Percentiles rank a stretch among this genome's conserved stretches.
Conservation (phyloP, 1,284 basidiomycete genomes). For the Polyporus tsugae region DNA sequence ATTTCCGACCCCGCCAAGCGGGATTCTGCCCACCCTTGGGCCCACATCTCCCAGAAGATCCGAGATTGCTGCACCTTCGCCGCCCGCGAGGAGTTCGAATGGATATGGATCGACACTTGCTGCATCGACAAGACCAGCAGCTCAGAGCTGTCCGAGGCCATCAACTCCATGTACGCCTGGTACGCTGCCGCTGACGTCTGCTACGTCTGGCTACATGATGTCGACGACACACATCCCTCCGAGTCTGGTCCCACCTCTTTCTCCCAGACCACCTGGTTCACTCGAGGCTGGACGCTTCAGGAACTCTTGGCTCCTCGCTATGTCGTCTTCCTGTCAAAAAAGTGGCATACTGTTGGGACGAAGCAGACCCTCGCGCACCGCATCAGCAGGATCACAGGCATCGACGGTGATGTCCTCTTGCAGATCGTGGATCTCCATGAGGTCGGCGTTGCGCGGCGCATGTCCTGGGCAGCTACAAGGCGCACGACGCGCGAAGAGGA, state of each 20-base stretch:
- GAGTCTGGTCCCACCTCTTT: conserved; percentile 12
- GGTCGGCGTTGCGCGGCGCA: conserved; percentile 21
- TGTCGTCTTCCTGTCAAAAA: conserved; percentile 16
- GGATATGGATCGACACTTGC: conserved; percentile 25
- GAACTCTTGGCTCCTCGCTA: conserved; percentile 19
- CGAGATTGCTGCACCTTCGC: conserved; percentile 4
- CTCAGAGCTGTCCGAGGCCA: conserved; percentile 22
- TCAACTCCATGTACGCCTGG: conserved; percentile 29
- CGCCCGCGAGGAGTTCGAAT: conserved; percentile 3
- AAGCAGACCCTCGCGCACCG: conserved; percentile 10
- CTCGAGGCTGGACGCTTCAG: conserved; percentile 12
- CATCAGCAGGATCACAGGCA: conserved; percentile 16
- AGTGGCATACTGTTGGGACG: conserved; percentile 15
- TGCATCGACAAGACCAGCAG: conserved; percentile 27
- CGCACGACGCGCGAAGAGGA: conserved; percentile 9
- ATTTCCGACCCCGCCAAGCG: neutral
- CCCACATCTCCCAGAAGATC: conserved; percentile 10
- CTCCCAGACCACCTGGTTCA: conserved; percentile 16
- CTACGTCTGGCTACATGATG: conserved; percentile 19
- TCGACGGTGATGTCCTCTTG: conserved; percentile 14
- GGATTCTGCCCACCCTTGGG: neutral
- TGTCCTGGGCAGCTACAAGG: conserved; percentile 24
- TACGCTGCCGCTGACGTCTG: conserved; percentile 15
- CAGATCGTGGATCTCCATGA: conserved; percentile 4
- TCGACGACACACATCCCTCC: conserved; percentile 8